phyloP scores from a whole-genome alignment of 2,329 filamentous ascomycete species.

The Bipolaris sorokiniana region DNA sequence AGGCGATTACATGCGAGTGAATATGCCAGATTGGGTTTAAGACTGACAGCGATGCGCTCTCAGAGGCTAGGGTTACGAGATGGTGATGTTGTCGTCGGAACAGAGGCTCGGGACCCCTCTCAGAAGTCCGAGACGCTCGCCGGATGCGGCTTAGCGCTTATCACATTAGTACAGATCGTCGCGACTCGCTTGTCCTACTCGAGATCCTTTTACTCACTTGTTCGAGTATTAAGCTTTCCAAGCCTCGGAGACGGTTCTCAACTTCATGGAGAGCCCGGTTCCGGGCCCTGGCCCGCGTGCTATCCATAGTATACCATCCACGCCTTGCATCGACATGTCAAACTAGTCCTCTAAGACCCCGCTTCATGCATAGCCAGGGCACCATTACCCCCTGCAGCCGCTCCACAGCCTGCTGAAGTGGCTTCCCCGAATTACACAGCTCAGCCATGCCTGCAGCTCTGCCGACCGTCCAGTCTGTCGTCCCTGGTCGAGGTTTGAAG shows the following conservation, averaged over 20 bases:
- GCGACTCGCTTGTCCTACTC: constrained; percentile 25
- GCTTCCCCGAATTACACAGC: constrained; percentile 21
- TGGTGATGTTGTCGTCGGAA: constrained; percentile 24
- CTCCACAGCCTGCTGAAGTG: constrained; percentile 22
- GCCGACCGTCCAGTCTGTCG: constrained; percentile 16
- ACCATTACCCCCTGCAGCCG: constrained; percentile 22
- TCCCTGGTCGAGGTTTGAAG: constrained; percentile 15
- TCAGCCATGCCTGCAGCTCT: constrained; percentile 19
- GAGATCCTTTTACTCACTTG: neutral
- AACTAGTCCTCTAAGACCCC: neutral
- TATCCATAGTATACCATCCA: neutral
- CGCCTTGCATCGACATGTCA: constrained; percentile 6
- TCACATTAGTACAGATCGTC: constrained; percentile 23
- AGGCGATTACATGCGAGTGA: constrained; percentile 2
- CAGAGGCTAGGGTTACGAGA: constrained; percentile 17
- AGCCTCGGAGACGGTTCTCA: constrained; percentile 12
- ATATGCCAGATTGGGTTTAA: constrained; percentile 4
- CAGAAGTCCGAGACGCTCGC: constrained; percentile 31
- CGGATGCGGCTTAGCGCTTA: constrained; percentile 14
- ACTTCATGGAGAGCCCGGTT: constrained; percentile 17
- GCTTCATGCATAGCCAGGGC: constrained; percentile 6
- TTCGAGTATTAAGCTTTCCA: constrained; percentile 5
- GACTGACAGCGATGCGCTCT: constrained; percentile 2
- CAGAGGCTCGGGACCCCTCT: constrained; percentile 37
- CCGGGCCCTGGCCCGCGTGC: neutral